Base-by-base conservation (phyloP, 768 basidiomycete genomes). In the Lactifluus hygrophoroides region DNA sequence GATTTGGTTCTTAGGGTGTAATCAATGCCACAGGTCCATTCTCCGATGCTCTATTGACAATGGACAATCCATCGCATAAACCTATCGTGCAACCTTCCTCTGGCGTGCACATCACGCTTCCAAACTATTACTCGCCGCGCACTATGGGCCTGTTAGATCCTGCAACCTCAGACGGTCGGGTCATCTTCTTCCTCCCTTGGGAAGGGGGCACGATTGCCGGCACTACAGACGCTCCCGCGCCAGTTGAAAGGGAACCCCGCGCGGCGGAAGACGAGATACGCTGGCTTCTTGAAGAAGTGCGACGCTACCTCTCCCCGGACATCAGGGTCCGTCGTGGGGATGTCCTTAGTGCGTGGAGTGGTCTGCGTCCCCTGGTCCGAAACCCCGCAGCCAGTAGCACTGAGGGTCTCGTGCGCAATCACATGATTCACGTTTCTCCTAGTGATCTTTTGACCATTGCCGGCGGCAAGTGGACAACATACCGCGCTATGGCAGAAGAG, bases 171-270 rank as follows among this genome's bases (percentile, higher is more conserved):
- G 95, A 99, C 63, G 95, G 95, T 0, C 87, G 95, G 27, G 94
- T 99, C 55, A 95, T 99, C 68, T 99, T 97, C 80, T 96, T 99
- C 81, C 81, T 99, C 10, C 95, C 95, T 0, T 99, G 96, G 95
- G 87, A 97, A 73, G 95, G 95, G 9, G 92, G 88, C 75, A 94
- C 94, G 40, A 94, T 99, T 62, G 95, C 95, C 1, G 95, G 95
- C 25, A 97, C 96, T 2, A 99, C 95, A 8, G 95, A 99, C 70
- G 79, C 88, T 0, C 86, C 88, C 0, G 84, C 88, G 3, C 68
- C 73, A 1, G 88, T 95, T 53, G 76, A 77, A 32, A 77, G 78
- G 37, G 84, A 94, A 64, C 94, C 94, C 5, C 77, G 80, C 3
- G 90, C 94, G 1, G 76, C 79, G 21, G 95, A 98, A 72, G 92